Percentiles rank a stretch among this genome's conserved stretches.
These are phyloP conservation scores for Volvox reticuliferus DNA, from an alignment of 139 green algal species.

Conservation along the genomic window DNA sequence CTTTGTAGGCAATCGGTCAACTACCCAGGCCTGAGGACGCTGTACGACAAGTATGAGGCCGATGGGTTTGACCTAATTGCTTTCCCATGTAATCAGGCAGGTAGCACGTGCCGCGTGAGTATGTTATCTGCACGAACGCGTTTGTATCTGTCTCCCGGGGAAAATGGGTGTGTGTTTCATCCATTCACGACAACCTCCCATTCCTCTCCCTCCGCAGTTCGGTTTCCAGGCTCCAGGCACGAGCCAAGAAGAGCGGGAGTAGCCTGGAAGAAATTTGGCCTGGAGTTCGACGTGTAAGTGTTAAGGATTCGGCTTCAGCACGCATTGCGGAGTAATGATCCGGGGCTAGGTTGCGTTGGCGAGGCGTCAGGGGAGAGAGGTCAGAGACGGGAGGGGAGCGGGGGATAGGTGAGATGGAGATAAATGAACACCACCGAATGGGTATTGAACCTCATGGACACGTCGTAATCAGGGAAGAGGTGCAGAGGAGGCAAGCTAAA, in stretches of 20 bases:
- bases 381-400: too few species aligned
- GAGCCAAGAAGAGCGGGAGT: constrained; percentile 86
- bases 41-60: constrained; percentile 76
- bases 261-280: constrained; percentile 90
- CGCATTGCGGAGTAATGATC: too few species aligned
- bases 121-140: too few species aligned
- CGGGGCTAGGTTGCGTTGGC: too few species aligned
- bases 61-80: constrained; percentile 87
- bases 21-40: constrained; percentile 77
- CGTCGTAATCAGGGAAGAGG: too few species aligned
- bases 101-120: background rate
- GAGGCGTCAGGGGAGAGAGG: too few species aligned
- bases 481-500: too few species aligned
- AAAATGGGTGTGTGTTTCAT: background rate
- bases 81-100: constrained; percentile 91
- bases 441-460: too few species aligned
- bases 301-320: too few species aligned
- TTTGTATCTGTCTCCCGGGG: too few species aligned
- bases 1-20: constrained; percentile 69
- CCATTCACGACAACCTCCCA: background rate
- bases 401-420: too few species aligned
- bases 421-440: too few species aligned
- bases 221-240: constrained; percentile 85
- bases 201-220: constrained; percentile 65
- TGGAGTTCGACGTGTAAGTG: constrained; percentile 80